These are phyloP conservation scores for Alloteropsis angusta DNA, from an alignment of 202 grass and related monocot genomes.

Conservation along the genomic window DNA sequence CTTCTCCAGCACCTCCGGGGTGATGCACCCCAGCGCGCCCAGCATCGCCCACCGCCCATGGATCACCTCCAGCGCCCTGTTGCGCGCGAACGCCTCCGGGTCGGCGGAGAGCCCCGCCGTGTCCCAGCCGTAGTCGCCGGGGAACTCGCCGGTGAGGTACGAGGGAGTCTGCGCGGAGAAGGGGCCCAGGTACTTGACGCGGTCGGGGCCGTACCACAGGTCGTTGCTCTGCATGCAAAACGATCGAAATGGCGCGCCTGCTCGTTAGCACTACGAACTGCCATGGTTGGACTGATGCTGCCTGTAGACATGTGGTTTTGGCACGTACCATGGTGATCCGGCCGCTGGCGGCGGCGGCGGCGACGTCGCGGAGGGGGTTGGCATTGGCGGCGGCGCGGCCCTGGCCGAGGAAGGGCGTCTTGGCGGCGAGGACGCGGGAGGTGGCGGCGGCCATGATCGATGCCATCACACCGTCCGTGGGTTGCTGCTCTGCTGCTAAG, in stretches of 20 bases:
- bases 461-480: constrained; percentile 36
- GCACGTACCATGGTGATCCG: constrained; percentile 83
- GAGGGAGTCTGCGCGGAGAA: constrained; percentile 95
- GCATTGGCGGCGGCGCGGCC: constrained; percentile 35
- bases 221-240: constrained; percentile 68
- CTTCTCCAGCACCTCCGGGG: constrained; percentile 87
- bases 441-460: constrained; percentile 59
- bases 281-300: too few species aligned
- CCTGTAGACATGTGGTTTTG: too few species aligned
- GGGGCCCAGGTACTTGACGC: constrained; percentile 90
- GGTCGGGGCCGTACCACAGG: constrained; percentile 86
- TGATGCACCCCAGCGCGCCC: constrained; percentile 89
- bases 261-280: too few species aligned
- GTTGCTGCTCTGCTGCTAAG: neutral
- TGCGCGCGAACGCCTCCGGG: constrained; percentile 87
- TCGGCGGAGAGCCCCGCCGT: constrained; percentile 90
- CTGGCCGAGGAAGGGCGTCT: constrained; percentile 67
- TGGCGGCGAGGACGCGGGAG: constrained; percentile 35
- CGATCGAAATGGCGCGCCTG: neutral
- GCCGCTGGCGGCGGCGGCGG: constrained; percentile 46
- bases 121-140: constrained; percentile 96
- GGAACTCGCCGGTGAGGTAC: constrained; percentile 89
- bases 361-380: constrained; percentile 34
- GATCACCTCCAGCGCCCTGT: constrained; percentile 97
- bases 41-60: constrained; percentile 97